Base-by-base conservation (phyloP, 345 rosid genomes). In the Populus euphratica region DNA sequence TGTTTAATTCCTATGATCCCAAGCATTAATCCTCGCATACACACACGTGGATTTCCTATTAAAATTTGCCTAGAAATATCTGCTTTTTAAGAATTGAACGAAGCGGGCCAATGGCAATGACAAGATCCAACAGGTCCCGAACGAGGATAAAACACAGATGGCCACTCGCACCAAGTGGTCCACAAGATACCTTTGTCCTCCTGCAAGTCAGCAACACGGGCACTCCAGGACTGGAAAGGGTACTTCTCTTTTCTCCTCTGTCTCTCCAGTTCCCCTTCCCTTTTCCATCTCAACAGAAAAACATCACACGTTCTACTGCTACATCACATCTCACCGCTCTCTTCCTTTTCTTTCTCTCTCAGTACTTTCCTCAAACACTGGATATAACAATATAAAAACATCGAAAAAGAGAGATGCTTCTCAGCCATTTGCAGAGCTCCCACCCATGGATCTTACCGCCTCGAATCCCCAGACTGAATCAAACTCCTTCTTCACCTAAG, bases 311-410 rank as follows among this genome's bases (percentile, higher is more conserved):
- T 8, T 59, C 64, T 59, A 6, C 14, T 59, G 18, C 4, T 0
- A 43, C 47, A 11, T 43, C 52, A 10, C n/a, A 9, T 23, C 25
- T 59, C 16, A 9, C 16, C 12, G 64, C 14, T 59, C 27, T 23
- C 16, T 12, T 2, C 18, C 38, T 13, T 35, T 3, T 35, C 16
- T 68, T 8, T 59, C 13, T 70, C 41, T 25, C 17, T 59, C 31
- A 6, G 63, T 33, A 61, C 39, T 61, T 77, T 77, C 75, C 6
- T 77, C 70, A 21, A 77, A 70, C 79, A 44, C 62, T 61, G 64
- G 31, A 68, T 52, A 10, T 12, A 52, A 39, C 59, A 6, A 16
- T 13, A 38, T 3, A 65, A n/a, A 44, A 23, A 65, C 12, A 50
- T 13, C 43, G 8, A 21, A n/a, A 18, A 18, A 44, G 21, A 47